Conservation (phyloP, 164 flowering plant genomes). For the Vitis vinifera region ASM3070453v1 NC_081820.1:3071001-3071500, state of each 20-base stretch:
- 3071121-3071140: slow-evolving; percentile 70
- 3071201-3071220: slow-evolving; percentile 59
- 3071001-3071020: no score
- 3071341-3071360: slow-evolving; percentile 77
- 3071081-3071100: slow-evolving; percentile 1
- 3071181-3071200: slow-evolving; percentile 62
- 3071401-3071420: no score
- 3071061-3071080: neutral
- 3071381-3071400: neutral
- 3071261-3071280: slow-evolving; percentile 57
- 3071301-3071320: slow-evolving; percentile 77
- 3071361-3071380: slow-evolving; percentile 90
- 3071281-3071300: slow-evolving; percentile 63
- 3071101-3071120: slow-evolving; percentile 7
- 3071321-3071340: slow-evolving; percentile 72
- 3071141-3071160: slow-evolving; percentile 84
- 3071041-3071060: neutral
- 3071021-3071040: neutral
- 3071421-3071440: neutral
- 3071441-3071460: neutral
- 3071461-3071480: slow-evolving; percentile 38
- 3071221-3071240: slow-evolving; percentile 36
- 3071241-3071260: slow-evolving; percentile 56
- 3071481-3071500: slow-evolving; percentile 47
- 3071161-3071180: slow-evolving; percentile 83